Base-by-base conservation (phyloP, 2,329 filamentous ascomycete species). In the Pleurostoma richardsiae region DNA sequence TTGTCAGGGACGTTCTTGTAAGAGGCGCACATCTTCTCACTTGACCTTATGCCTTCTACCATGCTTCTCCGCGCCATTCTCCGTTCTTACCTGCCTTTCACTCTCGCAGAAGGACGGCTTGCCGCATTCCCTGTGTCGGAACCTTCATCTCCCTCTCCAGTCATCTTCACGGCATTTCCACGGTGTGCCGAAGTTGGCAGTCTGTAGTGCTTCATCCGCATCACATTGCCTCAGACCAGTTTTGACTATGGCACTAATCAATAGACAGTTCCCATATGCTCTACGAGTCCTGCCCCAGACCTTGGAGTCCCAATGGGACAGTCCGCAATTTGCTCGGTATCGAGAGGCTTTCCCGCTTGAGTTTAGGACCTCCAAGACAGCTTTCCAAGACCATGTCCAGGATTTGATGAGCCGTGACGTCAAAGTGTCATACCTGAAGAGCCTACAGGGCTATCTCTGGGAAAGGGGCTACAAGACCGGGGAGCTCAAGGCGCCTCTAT, bases 1-100 rank as follows among this genome's bases (percentile, higher is more conserved):
- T 91, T 67, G 88, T 91, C 67, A 88, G 88, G 70, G 85, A 90
- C 64, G 81, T 88, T 54, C 72, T 91, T 71, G 88, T 91, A 81
- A 79, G 86, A 19, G 19, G 19, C 19, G 70, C 49, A 52, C 50
- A 51, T 51, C 46, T 49, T 55, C 42, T 44, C 52, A 47, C 54
- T 47, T 42, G 44, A 51, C 52, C 44, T 49, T 45, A 52, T 41
- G 41, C 43, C 51, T 51, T 19, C 19, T 19, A 19, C 19, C 19
- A 19, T 19, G 19, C 19, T 19, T 19, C 19, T 19, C 19, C 19
- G 19, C 19, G 19, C 19, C 19, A 2, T 19, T 19, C 19, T 19
- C 19, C 19, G 19, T 19, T 19, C 19, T 19, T 19, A 19, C 19
- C 19, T 19, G 2, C 19, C 19, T 19, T 19, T 19, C 19, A 19